phyloP scores from a whole-genome alignment of 345 rosid species.

The Abelmoschus esculentus region DNA sequence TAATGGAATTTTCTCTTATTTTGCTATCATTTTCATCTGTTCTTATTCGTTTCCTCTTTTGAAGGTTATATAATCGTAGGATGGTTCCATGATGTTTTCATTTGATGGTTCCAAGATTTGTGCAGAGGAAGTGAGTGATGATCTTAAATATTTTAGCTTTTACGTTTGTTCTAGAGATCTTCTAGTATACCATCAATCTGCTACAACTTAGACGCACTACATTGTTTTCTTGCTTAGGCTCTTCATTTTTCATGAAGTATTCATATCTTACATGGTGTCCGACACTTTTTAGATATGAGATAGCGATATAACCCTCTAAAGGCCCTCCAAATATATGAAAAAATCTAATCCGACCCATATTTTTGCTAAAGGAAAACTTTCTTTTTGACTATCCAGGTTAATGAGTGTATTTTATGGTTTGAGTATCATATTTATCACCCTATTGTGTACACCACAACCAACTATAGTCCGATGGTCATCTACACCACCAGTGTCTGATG shows the following conservation, averaged over 20 bases:
- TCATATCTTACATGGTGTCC: no score
- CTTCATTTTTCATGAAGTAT: neutral
- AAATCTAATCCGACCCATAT: neutral
- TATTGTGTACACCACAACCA: slow-evolving; percentile 91
- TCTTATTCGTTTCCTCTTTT: slow-evolving; percentile 14
- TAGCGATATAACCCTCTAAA: neutral
- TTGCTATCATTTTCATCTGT: neutral
- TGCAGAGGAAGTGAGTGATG: slow-evolving; percentile 46
- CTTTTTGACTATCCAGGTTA: slow-evolving; percentile 36
- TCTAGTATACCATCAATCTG: neutral
- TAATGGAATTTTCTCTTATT: neutral
- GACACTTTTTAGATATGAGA: no score
- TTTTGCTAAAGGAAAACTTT: neutral
- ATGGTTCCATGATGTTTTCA: neutral
- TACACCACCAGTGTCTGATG: slow-evolving; percentile 55
- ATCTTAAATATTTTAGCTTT: neutral
- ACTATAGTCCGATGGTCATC: slow-evolving; percentile 87
- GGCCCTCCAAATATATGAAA: neutral
- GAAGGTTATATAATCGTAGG: neutral
- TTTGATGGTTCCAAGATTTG: slow-evolving; percentile 56
- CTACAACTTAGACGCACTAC: neutral
- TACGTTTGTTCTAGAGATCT: neutral
- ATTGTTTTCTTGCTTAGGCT: neutral
- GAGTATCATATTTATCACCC: slow-evolving; percentile 82
- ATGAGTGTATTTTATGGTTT: slow-evolving; percentile 88